These are phyloP conservation scores for Gossypium gossypioides DNA, from an alignment of 441 rosid genomes.

Conservation along the genomic window DNA sequence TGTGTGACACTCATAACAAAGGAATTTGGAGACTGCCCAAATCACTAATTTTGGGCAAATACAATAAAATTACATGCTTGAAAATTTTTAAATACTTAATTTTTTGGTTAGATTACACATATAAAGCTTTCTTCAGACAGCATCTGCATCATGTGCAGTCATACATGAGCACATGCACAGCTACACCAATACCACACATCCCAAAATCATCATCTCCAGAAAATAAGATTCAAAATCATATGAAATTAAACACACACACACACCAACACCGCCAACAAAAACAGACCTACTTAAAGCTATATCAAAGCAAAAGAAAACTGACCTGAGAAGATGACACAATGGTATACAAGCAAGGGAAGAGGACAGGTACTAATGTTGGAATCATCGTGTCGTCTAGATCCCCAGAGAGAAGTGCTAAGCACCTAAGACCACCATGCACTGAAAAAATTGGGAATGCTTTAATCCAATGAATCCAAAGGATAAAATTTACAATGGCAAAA, in stretches of 20 bases:
- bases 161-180: not conserved
- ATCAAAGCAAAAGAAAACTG: conserved; percentile 18
- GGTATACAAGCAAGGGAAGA: conserved; percentile 74
- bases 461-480: conserved; percentile 7
- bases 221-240: conserved; percentile 1
- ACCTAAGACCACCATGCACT: conserved; percentile 87
- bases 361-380: conserved; percentile 61
- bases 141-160: not conserved
- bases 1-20: not conserved
- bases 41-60: not conserved
- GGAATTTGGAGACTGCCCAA: not conserved
- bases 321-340: conserved; percentile 82
- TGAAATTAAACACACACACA: not conserved
- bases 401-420: conserved; percentile 75
- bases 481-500: not conserved
- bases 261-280: not conserved
- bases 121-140: conserved; percentile 1
- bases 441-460: conserved; percentile 19
- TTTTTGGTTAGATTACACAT: not conserved
- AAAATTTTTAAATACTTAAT: not conserved
- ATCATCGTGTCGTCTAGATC: conserved; percentile 77
- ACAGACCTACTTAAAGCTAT: not conserved
- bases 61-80: not conserved
- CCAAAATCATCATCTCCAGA: conserved; percentile 7
- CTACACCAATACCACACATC: not conserved